These are phyloP conservation scores for Croton setiger DNA, from an alignment of 441 rosid genomes.

Conservation along the genomic window DNA sequence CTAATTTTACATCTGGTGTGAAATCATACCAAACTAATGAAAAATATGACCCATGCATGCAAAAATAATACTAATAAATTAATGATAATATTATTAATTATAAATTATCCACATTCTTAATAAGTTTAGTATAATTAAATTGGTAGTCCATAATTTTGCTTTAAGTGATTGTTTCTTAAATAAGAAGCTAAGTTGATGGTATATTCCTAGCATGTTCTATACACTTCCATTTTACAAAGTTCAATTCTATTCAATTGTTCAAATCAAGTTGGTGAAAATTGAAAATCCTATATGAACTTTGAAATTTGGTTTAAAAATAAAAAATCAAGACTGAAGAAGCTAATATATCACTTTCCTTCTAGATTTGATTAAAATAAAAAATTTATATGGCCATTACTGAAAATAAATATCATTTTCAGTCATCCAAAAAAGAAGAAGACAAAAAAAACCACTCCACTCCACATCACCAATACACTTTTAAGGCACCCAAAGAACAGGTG, in stretches of 20 bases:
- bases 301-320: no score
- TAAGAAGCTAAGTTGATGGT: neutral
- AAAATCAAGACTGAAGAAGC: neutral
- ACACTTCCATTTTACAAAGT: neutral
- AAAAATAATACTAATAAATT: no score
- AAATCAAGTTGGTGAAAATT: no score
- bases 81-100: no score
- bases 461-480: slow-evolving; percentile 27
- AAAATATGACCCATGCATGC: no score
- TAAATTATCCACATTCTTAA: neutral
- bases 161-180: neutral
- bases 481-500: slow-evolving; percentile 37
- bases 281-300: no score
- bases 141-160: neutral
- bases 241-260: no score
- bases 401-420: slow-evolving; percentile 4
- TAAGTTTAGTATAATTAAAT: neutral
- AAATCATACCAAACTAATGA: no score
- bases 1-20: no score
- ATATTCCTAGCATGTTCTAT: neutral
- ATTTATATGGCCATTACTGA: no score
- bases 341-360: neutral
- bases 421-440: neutral
- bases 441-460: no score
- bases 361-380: no score